phyloP scores from a whole-genome alignment of 2,329 filamentous ascomycete genomes.

The Colletotrichum tabaci region DNA sequence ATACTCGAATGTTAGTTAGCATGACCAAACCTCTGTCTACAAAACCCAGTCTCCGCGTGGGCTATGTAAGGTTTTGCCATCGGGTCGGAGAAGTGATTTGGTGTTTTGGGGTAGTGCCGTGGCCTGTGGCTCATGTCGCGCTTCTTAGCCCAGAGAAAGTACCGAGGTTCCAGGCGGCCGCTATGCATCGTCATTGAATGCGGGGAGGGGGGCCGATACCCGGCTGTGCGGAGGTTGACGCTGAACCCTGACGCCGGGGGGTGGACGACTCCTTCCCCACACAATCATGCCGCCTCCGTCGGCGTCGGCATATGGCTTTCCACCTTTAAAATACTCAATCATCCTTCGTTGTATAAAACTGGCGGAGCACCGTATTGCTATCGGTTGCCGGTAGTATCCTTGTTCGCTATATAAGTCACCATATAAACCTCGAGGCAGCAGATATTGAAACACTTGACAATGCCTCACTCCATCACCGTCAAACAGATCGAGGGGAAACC shows the following conservation, averaged over 20 bases:
- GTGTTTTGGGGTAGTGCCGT: background rate
- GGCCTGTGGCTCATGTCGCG: background rate
- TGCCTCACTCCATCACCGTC: slow-evolving; percentile 73
- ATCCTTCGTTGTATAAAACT: background rate
- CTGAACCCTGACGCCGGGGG: slow-evolving; percentile 18
- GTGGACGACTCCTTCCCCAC: slow-evolving; percentile 15
- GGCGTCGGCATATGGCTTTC: slow-evolving; percentile 1
- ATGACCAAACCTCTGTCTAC: background rate
- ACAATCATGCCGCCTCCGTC: slow-evolving; percentile 17
- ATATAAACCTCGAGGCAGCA: background rate
- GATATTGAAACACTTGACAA: slow-evolving; percentile 46
- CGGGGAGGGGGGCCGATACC: slow-evolving; percentile 21
- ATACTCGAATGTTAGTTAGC: too few species aligned
- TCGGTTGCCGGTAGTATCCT: too few species aligned
- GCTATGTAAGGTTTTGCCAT: background rate
- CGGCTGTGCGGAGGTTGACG: slow-evolving; percentile 28
- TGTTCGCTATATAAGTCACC: background rate
- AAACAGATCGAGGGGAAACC: slow-evolving; percentile 85
- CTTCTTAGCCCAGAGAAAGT: slow-evolving; percentile 6
- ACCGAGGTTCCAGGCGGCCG: slow-evolving; percentile 36
- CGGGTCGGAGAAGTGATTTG: background rate
- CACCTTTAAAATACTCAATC: slow-evolving; percentile 9
- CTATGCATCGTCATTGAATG: slow-evolving; percentile 31
- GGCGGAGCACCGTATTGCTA: background rate
- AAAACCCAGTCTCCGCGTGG: too few species aligned